Percentiles rank a stretch among this genome's conserved stretches.
Evolutionary conservation across 2,329 filamentous ascomycete species (phyloP).

Genomic region (Ploettnerulaceae sp.): DNA sequence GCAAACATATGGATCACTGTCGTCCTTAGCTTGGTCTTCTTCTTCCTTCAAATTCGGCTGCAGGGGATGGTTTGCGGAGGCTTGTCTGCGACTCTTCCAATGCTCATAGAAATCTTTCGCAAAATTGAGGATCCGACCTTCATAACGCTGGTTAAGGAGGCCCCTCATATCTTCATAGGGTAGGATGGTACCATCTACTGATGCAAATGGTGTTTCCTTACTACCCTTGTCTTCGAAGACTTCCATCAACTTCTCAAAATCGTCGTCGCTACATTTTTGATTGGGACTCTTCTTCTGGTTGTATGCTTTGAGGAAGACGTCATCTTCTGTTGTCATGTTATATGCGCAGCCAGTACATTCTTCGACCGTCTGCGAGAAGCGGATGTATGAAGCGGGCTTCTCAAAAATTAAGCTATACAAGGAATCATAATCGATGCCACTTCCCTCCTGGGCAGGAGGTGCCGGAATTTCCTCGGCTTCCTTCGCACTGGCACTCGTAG

Average conservation of each 20-base stretch:
- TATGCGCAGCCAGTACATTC: slow-evolving; percentile 88
- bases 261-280: slow-evolving; percentile 74
- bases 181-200: slow-evolving; percentile 82
- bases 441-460: slow-evolving; percentile 57
- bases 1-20: slow-evolving; percentile 95
- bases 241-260: slow-evolving; percentile 91
- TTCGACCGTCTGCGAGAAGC: slow-evolving; percentile 96
- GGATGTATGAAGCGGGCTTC: slow-evolving; percentile 89
- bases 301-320: slow-evolving; percentile 75
- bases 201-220: slow-evolving; percentile 80
- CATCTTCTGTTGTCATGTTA: slow-evolving; percentile 91
- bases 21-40: slow-evolving; percentile 88
- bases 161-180: slow-evolving; percentile 72
- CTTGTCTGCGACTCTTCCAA: slow-evolving; percentile 71
- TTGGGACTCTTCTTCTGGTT: slow-evolving; percentile 68
- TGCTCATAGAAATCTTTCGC: slow-evolving; percentile 83
- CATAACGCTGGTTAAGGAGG: slow-evolving; percentile 50
- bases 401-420: slow-evolving; percentile 77
- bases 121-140: slow-evolving; percentile 46
- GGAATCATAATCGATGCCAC: slow-evolving; percentile 75
- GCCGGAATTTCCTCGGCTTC: slow-evolving; percentile 49
- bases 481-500: slow-evolving; percentile 25
- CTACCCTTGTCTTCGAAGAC: slow-evolving; percentile 87
- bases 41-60: slow-evolving; percentile 87
- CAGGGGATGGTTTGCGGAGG: slow-evolving; percentile 64